phyloP scores from a whole-genome alignment of 2,329 filamentous ascomycete species.

The Balansia obtecta region DNA sequence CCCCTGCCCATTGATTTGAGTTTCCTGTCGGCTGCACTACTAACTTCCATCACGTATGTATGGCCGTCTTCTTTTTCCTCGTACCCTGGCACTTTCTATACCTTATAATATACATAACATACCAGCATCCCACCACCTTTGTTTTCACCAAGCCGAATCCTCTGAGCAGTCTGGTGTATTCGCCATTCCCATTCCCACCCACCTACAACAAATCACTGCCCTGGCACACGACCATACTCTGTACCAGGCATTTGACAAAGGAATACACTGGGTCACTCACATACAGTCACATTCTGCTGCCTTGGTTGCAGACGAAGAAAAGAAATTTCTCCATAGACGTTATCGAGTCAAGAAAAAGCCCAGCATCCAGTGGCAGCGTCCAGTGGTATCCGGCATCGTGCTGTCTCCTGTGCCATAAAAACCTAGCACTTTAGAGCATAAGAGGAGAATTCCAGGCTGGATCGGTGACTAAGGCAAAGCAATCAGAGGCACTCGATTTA shows the following conservation, averaged over 20 bases:
- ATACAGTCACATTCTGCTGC: not conserved
- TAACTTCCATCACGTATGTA: constrained; percentile 7
- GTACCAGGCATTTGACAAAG: not conserved
- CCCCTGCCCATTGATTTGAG: constrained; percentile 19
- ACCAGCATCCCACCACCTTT: constrained; percentile 6
- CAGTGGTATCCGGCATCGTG: too few relatives aligned
- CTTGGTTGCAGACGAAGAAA: not conserved
- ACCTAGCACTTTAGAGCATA: too few relatives aligned
- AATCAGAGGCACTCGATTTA: constrained; percentile 1
- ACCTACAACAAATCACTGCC: not conserved
- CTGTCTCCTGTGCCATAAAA: too few relatives aligned
- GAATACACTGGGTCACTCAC: not conserved
- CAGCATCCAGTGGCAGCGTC: too few relatives aligned
- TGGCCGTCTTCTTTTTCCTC: constrained; percentile 8
- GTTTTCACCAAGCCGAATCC: not conserved
- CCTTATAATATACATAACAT: constrained; percentile 19
- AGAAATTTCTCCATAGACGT: not conserved
- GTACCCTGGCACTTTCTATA: constrained; percentile 13
- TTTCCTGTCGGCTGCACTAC: too few relatives aligned
- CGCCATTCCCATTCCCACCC: not conserved
- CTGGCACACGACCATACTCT: not conserved
- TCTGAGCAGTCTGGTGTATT: not conserved
- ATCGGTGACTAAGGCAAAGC: not conserved
- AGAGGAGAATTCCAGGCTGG: not conserved
- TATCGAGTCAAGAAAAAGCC: not conserved